Percentiles rank a stretch among this genome's conserved stretches.
phyloP scores from a whole-genome alignment of 75 land plant genomes.

The Pinus tabuliformis region DNA sequence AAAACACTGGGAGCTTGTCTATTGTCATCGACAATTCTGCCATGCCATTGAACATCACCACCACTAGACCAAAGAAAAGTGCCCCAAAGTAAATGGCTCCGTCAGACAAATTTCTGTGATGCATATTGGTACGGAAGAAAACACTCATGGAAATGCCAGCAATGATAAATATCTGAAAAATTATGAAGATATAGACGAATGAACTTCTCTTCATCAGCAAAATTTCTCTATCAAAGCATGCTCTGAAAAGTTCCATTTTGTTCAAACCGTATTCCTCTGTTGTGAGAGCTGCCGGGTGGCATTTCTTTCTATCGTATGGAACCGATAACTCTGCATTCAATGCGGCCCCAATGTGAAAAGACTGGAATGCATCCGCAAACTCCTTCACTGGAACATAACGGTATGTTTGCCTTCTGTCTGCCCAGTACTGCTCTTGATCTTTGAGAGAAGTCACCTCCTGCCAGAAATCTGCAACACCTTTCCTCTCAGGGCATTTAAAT shows the following conservation, averaged over 20 bases:
- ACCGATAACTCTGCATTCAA: conserved; percentile 39
- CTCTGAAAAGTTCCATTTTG: conserved; percentile 58
- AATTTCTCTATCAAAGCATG: conserved; percentile 45
- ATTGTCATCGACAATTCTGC: no score
- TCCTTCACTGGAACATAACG: conserved; percentile 52
- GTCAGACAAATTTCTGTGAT: no score
- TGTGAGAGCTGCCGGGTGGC: conserved; percentile 70
- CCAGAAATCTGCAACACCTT: no score
- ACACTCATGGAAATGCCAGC: no score
- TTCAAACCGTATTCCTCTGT: conserved; percentile 47
- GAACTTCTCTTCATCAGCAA: conserved; percentile 67
- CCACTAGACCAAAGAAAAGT: no score
- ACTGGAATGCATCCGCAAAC: conserved; percentile 73
- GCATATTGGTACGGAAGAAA: no score
- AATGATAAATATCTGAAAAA: no score
- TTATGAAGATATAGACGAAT: conserved; percentile 54
- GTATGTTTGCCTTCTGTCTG: conserved; percentile 39
- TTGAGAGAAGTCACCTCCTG: conserved; percentile 79
- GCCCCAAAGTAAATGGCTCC: no score
- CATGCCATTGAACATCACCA: no score
- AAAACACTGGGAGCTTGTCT: no score
- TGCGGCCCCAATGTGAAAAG: conserved; percentile 57
- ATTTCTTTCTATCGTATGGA: conserved; percentile 63
- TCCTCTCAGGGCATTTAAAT: no score
- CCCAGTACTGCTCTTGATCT: conserved; percentile 93